Evolutionary conservation across 768 basidiomycete genomes (phyloP).

Genomic region (Podaxis mareebaensis): DNA sequence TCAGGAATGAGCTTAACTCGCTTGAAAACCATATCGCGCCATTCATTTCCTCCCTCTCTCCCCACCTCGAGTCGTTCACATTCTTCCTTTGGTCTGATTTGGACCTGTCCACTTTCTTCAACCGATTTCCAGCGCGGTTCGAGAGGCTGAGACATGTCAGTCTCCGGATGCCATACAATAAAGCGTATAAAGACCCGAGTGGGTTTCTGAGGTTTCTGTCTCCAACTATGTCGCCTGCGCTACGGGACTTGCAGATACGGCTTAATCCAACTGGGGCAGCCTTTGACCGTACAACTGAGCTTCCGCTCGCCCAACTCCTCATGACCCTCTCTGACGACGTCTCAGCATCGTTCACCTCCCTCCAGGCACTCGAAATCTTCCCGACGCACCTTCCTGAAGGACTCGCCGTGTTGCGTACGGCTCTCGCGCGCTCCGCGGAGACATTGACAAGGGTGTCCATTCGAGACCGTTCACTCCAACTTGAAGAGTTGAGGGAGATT

Average conservation of each 20-base stretch:
- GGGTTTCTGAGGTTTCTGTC: slow-evolving; percentile 36
- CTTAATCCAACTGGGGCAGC: slow-evolving; percentile 37
- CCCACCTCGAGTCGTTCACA: slow-evolving; percentile 34
- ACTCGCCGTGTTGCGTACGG: slow-evolving; percentile 33
- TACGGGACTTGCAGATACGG: slow-evolving; percentile 37
- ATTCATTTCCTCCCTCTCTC: slow-evolving; percentile 38
- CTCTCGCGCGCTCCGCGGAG: slow-evolving; percentile 30
- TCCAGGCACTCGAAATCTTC: slow-evolving; percentile 41
- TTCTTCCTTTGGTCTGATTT: slow-evolving; percentile 42
- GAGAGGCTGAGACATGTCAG: slow-evolving; percentile 33
- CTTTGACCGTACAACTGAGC: slow-evolving; percentile 30
- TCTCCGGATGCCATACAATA: slow-evolving; percentile 41
- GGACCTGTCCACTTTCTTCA: slow-evolving; percentile 43
- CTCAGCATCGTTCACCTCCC: slow-evolving; percentile 26
- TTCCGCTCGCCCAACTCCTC: slow-evolving; percentile 37
- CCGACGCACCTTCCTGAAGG: slow-evolving; percentile 37
- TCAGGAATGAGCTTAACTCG: slow-evolving; percentile 23
- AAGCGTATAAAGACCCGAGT: slow-evolving; percentile 35
- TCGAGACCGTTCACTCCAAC: slow-evolving; percentile 40
- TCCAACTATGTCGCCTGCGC: slow-evolving; percentile 26
- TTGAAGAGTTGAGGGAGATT: slow-evolving; percentile 30
- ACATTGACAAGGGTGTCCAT: slow-evolving; percentile 37
- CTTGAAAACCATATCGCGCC: slow-evolving; percentile 36
- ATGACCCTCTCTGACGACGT: slow-evolving; percentile 26
- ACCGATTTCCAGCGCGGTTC: slow-evolving; percentile 28